These are phyloP conservation scores for Annulohypoxylon nitens DNA, from an alignment of 495 filamentous ascomycete genomes.

Conservation along the genomic window DNA sequence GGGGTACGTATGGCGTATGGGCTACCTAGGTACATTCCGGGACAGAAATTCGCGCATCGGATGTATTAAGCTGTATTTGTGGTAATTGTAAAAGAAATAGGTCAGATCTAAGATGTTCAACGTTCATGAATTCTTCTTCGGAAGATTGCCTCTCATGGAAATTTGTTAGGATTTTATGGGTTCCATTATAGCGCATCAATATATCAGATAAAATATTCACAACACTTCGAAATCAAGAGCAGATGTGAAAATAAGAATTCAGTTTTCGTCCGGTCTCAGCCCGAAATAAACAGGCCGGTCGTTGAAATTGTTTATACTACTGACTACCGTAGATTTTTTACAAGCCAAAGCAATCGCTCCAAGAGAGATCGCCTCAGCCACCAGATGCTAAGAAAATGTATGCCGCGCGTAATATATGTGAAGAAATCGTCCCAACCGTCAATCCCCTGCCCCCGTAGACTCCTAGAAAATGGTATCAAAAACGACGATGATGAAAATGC, in stretches of 20 bases:
- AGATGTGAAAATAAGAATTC: not conserved
- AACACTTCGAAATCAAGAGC: not conserved
- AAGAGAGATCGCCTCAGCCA: slow-evolving; percentile 21
- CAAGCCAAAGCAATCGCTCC: slow-evolving; percentile 15
- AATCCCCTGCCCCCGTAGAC: slow-evolving; percentile 29
- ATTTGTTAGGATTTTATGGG: not conserved
- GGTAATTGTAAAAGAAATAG: not conserved
- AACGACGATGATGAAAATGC: slow-evolving; percentile 37
- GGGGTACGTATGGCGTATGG: slow-evolving; percentile 9
- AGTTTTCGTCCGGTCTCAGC: slow-evolving; percentile 34
- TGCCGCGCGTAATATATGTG: slow-evolving; percentile 18
- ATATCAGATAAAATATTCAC: not conserved
- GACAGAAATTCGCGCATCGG: slow-evolving; percentile 11
- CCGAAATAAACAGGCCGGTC: slow-evolving; percentile 38
- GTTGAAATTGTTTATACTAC: slow-evolving; percentile 40
- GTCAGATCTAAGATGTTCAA: too few relatives aligned
- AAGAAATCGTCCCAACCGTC: slow-evolving; percentile 32
- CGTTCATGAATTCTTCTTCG: too few relatives aligned
- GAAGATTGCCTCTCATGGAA: not conserved
- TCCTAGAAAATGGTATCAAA: slow-evolving; percentile 47
- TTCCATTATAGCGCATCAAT: not conserved
- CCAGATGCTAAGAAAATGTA: slow-evolving; percentile 13
- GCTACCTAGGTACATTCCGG: not conserved
- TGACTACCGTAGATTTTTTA: slow-evolving; percentile 36
- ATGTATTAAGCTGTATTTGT: not conserved